Percentiles rank a stretch among this genome's conserved stretches.
phyloP scores from a whole-genome alignment of 1,139 yeast species.

The Suhomyces kunorum region DNA sequence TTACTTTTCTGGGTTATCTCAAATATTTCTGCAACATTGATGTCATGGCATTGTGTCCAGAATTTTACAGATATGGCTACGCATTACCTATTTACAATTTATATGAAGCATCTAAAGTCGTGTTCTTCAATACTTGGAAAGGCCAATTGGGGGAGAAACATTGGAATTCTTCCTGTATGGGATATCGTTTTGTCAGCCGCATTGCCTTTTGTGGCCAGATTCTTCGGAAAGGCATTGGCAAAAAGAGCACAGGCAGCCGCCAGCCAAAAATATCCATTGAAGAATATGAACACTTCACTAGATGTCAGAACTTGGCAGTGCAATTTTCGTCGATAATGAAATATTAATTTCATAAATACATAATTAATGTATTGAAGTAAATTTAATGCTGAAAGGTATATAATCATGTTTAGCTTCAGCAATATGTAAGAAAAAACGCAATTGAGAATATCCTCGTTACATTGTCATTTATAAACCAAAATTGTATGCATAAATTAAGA shows the following conservation, averaged over 20 bases:
- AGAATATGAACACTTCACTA: not conserved
- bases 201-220: constrained; percentile 43
- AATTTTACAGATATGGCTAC: constrained; percentile 63
- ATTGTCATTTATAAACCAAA: too few species aligned
- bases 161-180: constrained; percentile 63
- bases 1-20: constrained; percentile 60
- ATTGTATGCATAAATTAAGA: too few species aligned
- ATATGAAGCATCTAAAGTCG: constrained; percentile 54
- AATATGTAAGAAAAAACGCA: too few species aligned
- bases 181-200: constrained; percentile 37
- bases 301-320: too few species aligned
- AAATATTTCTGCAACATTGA: constrained; percentile 63
- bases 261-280: not conserved
- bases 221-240: constrained; percentile 32
- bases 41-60: constrained; percentile 53
- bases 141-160: constrained; percentile 57
- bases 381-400: too few species aligned
- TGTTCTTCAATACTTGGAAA: constrained; percentile 57
- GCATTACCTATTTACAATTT: constrained; percentile 66
- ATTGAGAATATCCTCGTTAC: too few species aligned
- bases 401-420: too few species aligned
- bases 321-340: too few species aligned
- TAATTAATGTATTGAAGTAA: too few species aligned
- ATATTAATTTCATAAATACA: too few species aligned
- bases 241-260: constrained; percentile 20